Evolutionary conservation across 139 green algal genomes (phyloP).

Genomic region (Pseudopediastrum boryanum): DNA sequence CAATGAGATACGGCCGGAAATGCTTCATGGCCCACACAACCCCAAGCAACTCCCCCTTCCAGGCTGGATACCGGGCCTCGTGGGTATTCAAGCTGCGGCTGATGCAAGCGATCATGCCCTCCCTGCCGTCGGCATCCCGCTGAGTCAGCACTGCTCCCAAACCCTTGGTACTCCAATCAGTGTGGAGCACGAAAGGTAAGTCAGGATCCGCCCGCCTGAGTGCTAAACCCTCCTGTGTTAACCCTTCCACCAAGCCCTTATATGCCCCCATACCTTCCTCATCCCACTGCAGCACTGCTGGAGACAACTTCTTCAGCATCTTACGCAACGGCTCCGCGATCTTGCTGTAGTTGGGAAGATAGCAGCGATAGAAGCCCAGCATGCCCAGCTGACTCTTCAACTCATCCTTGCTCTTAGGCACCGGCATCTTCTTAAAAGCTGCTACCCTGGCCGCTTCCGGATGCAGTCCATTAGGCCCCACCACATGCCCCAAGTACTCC

Average conservation of each 20-base stretch:
- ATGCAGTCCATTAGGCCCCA: constrained; percentile 28
- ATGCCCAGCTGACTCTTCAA: constrained; percentile 39
- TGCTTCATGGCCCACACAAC: constrained; percentile 32
- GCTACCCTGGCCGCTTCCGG: constrained; percentile 38
- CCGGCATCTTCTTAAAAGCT: constrained; percentile 38
- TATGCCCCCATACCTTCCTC: constrained; percentile 17
- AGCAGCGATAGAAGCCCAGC: constrained; percentile 43
- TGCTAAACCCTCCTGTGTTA: not conserved
- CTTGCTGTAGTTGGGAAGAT: constrained; percentile 35
- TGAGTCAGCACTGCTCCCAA: constrained; percentile 51
- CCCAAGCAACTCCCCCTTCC: constrained; percentile 46
- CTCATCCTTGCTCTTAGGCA: constrained; percentile 33
- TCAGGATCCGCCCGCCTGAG: constrained; percentile 8
- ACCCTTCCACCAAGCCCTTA: constrained; percentile 6
- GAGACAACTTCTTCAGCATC: constrained; percentile 36
- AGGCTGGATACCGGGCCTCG: constrained; percentile 24
- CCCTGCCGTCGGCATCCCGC: constrained; percentile 19
- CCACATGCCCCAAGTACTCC: constrained; percentile 47
- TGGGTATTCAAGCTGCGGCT: constrained; percentile 31
- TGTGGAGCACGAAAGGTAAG: constrained; percentile 23
- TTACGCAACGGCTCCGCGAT: constrained; percentile 32
- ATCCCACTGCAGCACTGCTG: constrained; percentile 21
- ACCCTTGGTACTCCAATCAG: constrained; percentile 24
- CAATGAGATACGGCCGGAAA: constrained; percentile 37
- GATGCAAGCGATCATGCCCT: constrained; percentile 45